Evolutionary conservation across 306 rosid species (phyloP).

Genomic region (Ormosia semicastrata): DNA sequence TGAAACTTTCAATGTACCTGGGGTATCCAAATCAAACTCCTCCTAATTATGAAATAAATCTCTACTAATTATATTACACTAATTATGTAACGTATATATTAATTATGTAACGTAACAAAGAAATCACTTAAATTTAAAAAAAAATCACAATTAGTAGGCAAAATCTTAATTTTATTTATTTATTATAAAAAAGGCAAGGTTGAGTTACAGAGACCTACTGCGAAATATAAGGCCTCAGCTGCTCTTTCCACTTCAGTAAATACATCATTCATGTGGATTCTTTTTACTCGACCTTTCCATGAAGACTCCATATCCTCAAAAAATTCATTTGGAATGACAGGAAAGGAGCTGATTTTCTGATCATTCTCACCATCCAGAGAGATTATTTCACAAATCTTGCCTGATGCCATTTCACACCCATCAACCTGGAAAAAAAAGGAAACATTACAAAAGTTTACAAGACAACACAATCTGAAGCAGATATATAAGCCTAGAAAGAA

Average conservation of each 20-base stretch:
- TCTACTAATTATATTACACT: no score
- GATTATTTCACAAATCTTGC: constrained; percentile 68
- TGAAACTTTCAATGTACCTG: no score
- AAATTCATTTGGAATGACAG: constrained; percentile 71
- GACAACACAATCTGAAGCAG: constrained; percentile 8
- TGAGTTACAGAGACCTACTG: constrained; percentile 56
- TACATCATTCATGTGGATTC: constrained; percentile 67
- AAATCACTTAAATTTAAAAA: no score
- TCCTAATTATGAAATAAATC: no score
- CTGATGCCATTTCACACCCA: constrained; percentile 68
- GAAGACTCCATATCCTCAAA: constrained; percentile 91
- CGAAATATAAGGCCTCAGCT: constrained; percentile 68
- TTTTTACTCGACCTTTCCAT: constrained; percentile 90
- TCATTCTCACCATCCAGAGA: constrained; percentile 68
- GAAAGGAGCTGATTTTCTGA: constrained; percentile 62
- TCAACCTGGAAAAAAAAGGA: constrained; percentile 51
- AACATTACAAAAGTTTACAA: constrained; percentile 8
- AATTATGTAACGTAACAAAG: no score
- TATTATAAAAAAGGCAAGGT: neutral
- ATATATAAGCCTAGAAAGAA: constrained; percentile 8
- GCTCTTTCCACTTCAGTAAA: constrained; percentile 71
- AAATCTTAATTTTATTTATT: neutral
- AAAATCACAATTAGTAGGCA: neutral
- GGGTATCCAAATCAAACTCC: no score
- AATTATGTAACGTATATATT: no score